Base-by-base conservation (phyloP, 345 rosid species). In the Geranium rotundifolium region DNA sequence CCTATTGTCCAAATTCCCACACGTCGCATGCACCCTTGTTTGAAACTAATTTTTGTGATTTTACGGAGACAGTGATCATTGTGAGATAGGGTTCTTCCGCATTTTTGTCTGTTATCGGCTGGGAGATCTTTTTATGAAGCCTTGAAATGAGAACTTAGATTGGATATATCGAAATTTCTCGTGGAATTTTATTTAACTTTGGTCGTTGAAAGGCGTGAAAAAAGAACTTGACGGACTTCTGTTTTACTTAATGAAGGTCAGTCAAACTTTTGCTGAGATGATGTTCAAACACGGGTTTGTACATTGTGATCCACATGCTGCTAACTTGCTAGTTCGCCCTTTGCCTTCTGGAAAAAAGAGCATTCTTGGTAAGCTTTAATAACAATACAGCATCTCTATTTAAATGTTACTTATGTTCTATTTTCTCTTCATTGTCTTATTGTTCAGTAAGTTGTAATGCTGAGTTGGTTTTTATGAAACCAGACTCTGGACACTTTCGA, bases 221-320 rank as follows among this genome's bases (percentile, higher is more conserved):
- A 54, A 65, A 29, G 4, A 4, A 23, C 12, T 57, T 58, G 63
- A 58, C 41, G 46, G 59, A 8, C 19, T 12, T 54, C 37, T 54
- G 41, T 19, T 62, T 70, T 63, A 19, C 37, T 18, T 58, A 54
- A 46, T 76, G 69, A 83, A 92, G 98, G 90, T 89, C 59, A 89
- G 86, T 80, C 87, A 82, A 69, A 74, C 84, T 57, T 92, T 92
- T 80, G 91, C 95, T 58, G 96, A 92, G 75, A 92, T 92, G 98
- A 92, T 87, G 81, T 92, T 89, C 72, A 92, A 80, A 74, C 96
- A 92, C 71, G 98, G 96, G 16, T 92, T 92, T 72, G 95, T 89
- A 72, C 98, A 92, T 66, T 92, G 98, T 75, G 98, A 92, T 37
- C 98, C 98, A n/a, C 98, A 92, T 71, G 96, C 95, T 63, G 95